phyloP scores from a whole-genome alignment of 83 land plant genomes.

The Picea abies region DNA sequence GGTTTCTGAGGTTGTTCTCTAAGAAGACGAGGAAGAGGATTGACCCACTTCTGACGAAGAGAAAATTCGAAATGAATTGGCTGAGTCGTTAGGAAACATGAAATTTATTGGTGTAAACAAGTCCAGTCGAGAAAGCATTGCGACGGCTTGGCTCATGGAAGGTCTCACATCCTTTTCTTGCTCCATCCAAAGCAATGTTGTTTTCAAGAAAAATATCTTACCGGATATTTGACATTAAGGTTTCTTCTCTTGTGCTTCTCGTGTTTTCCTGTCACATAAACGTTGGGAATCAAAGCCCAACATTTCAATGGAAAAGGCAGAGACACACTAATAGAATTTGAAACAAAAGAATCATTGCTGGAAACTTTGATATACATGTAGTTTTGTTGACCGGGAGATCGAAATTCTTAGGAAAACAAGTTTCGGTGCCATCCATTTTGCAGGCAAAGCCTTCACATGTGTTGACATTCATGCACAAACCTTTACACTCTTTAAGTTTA shows the following conservation, averaged over 20 bases:
- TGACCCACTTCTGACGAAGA: no score
- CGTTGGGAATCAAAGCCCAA: background rate
- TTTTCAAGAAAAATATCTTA: constrained; percentile 28
- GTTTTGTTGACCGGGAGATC: background rate
- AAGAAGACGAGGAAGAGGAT: no score
- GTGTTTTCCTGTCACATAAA: background rate
- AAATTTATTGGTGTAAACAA: no score
- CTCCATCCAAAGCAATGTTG: constrained; percentile 39
- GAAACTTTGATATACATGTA: constrained; percentile 14
- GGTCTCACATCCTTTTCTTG: constrained; percentile 25
- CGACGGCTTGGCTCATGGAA: constrained; percentile 25
- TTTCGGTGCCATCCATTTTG: background rate
- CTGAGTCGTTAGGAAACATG: no score
- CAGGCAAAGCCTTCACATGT: background rate
- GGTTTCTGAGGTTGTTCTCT: no score
- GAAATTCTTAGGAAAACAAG: background rate
- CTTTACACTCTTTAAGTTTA: background rate
- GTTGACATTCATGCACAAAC: background rate
- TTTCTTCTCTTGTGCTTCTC: background rate
- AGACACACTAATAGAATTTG: background rate
- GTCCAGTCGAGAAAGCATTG: background rate
- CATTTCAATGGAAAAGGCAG: background rate
- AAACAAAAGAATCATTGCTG: background rate
- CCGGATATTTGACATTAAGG: constrained; percentile 8
- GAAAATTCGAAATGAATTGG: no score